phyloP scores from a whole-genome alignment of 1,284 basidiomycete genomes.

The Puccinia coronata region DNA sequence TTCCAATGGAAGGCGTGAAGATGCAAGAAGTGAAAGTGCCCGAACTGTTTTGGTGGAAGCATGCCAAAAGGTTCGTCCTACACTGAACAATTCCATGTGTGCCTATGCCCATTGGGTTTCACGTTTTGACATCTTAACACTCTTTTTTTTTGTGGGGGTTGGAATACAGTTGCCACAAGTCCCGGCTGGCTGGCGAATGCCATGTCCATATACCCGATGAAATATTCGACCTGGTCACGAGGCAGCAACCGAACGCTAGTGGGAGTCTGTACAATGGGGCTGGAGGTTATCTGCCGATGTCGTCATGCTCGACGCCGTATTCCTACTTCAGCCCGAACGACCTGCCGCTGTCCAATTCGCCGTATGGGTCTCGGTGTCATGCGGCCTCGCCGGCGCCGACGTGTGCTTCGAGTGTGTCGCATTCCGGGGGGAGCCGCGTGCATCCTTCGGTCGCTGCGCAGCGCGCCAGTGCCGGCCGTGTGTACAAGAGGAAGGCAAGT shows the following conservation, averaged over 20 bases:
- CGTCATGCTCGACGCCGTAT: slow-evolving; percentile 48
- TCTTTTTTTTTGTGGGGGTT: background rate
- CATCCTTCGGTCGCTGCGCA: slow-evolving; percentile 50
- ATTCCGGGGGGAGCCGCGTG: slow-evolving; percentile 23
- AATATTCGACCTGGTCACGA: slow-evolving; percentile 39
- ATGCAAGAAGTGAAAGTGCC: slow-evolving; percentile 69
- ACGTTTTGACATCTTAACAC: background rate
- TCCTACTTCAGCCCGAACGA: slow-evolving; percentile 8
- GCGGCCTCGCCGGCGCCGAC: slow-evolving; percentile 44
- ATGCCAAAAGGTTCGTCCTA: slow-evolving; percentile 40
- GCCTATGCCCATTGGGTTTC: background rate
- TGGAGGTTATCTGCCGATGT: slow-evolving; percentile 11
- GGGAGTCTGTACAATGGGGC: slow-evolving; percentile 22
- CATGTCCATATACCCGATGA: slow-evolving; percentile 47
- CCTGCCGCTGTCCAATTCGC: background rate
- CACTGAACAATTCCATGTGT: background rate
- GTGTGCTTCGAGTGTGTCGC: slow-evolving; percentile 36
- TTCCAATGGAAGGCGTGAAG: slow-evolving; percentile 70
- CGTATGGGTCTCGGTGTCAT: slow-evolving; percentile 1
- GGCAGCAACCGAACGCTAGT: background rate
- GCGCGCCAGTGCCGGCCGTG: slow-evolving; percentile 42
- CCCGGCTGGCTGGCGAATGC: slow-evolving; percentile 44
- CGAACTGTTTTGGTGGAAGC: slow-evolving; percentile 38
- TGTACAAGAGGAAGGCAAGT: slow-evolving; percentile 49
- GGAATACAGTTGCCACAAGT: slow-evolving; percentile 46